Base-by-base conservation (phyloP, 2,329 filamentous ascomycete species). In the Grosmannia serpens region DNA sequence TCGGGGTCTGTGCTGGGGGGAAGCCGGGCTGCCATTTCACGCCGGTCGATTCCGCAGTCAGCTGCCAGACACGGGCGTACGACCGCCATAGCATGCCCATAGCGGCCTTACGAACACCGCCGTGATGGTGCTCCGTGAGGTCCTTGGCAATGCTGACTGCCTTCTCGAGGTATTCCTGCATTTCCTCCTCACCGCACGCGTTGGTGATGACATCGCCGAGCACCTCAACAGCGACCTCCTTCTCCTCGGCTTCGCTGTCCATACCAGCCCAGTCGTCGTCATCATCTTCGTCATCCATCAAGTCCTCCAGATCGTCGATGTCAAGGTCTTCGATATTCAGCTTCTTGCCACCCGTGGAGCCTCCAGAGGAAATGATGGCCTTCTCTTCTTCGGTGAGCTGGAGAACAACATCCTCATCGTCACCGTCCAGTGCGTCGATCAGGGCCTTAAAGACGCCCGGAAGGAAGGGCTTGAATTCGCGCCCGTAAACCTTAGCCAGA, bases 201-300 rank as follows among this genome's bases (percentile, higher is more conserved):
- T 95, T 86, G 53, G 88, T 87, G 67, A 97, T 86, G 62, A 99
- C 84, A 69, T 99, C 94, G 63, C 91, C 94, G 41, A 96, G 82
- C 7, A 96, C 91, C 72, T 99, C 94, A 51, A 96, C 84, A 44
- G 94, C 92, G 66, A 97, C 95, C 74, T 99, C 94, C 75, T 97
- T 96, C 79, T 97, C 94, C 67, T 96, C 83, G 27, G 92, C 90
- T 58, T 96, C 83, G 57, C 91, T 90, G 59, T 63, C 63, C 29
- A 90, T 95, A 62, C 95, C 88, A 55, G 89, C 89, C 82, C 89
- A 91, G 61, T 91, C 89, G 50, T 90, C 86, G 4, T 84, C 83
- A 17, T 86, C 79, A 62, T 83, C 79, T 56, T 83, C 82, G 56
- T 81, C 79, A 44, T 83, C 84, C 41, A 83, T 84, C 57, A 79